phyloP scores from a whole-genome alignment of 768 basidiomycete genomes.

The Mycena crocata region DNA sequence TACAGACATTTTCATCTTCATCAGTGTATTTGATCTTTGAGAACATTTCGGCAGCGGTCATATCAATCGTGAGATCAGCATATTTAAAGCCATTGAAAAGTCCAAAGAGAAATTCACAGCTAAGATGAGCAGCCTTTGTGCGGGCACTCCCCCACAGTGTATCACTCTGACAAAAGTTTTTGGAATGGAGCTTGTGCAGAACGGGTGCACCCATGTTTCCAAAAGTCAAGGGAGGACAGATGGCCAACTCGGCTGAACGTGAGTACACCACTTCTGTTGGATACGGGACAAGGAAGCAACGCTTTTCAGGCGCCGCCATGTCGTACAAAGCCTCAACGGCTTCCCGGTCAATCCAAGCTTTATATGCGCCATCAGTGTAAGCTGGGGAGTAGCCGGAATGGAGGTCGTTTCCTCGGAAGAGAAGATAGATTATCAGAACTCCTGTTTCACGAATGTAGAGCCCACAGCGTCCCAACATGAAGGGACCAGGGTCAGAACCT shows the following conservation, averaged over 20 bases:
- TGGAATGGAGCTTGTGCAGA: too few species aligned
- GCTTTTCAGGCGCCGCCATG: not conserved
- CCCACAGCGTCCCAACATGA: conserved; percentile 5
- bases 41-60: not conserved
- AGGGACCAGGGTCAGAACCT: conserved; percentile 15
- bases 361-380: not conserved
- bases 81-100: too few species aligned
- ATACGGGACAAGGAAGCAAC: not conserved
- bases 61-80: too few species aligned
- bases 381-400: conserved; percentile 5
- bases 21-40: not conserved
- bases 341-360: not conserved
- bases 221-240: not conserved
- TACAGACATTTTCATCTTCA: too few species aligned
- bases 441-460: not conserved
- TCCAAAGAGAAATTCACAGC: too few species aligned
- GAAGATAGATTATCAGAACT: not conserved
- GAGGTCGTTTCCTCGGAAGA: conserved; percentile 11
- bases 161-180: too few species aligned
- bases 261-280: not conserved
- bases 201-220: conserved; percentile 3
- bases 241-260: not conserved
- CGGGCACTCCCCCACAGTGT: too few species aligned
- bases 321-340: not conserved
- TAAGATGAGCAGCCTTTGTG: too few species aligned